A percentile compares a stretch with the other conserved stretches of the same genome.
Conservation (phyloP, 192 early-diverging fungal species). For the Funneliformis geosporum region DNA sequence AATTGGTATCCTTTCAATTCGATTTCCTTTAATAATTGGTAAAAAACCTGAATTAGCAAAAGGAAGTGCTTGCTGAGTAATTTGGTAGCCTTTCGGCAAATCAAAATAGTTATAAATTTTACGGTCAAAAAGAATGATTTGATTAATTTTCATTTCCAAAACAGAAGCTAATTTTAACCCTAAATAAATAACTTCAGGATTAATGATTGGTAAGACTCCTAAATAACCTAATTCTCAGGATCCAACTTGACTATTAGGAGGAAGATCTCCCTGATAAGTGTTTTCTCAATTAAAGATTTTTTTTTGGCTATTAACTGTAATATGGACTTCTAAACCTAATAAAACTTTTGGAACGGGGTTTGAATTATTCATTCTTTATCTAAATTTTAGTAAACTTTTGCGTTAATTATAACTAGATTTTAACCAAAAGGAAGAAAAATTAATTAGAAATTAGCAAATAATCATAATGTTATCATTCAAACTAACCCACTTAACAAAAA, state of each 20-base stretch:
- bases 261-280: background rate
- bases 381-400: no score
- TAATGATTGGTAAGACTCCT: conserved; percentile 3
- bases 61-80: background rate
- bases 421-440: no score
- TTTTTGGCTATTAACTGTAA: conserved; percentile 13
- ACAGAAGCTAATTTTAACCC: background rate
- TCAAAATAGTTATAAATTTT: conserved; percentile 22
- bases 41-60: background rate
- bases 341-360: no score
- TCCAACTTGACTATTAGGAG: conserved; percentile 11
- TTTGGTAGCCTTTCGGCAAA: conserved; percentile 22
- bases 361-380: no score
- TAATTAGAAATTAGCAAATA: no score
- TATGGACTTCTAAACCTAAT: conserved; percentile 8
- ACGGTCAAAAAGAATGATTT: conserved; percentile 15
- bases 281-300: conserved; percentile 21
- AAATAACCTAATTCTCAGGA: conserved; percentile 9
- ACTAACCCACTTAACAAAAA: no score
- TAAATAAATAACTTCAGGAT: conserved; percentile 12
- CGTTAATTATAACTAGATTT: no score
- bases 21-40: conserved; percentile 2
- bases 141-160: conserved; percentile 5
- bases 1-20: background rate
- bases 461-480: no score